phyloP scores from a whole-genome alignment of 306 rosid genomes.

The Luffa acutangula region DNA sequence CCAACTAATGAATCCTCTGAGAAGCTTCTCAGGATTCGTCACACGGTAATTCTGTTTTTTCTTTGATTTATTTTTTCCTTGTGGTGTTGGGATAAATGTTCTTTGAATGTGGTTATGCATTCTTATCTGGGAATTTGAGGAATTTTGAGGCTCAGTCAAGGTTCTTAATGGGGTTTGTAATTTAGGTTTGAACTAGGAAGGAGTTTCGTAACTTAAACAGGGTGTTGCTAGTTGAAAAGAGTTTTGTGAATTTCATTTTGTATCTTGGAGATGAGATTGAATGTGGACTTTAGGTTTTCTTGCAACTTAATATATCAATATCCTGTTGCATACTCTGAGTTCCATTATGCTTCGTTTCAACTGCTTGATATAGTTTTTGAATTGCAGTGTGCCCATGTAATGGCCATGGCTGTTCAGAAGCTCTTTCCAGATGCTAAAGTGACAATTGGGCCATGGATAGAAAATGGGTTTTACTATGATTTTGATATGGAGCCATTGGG shows the following conservation, averaged over 20 bases:
- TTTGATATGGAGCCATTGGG: constrained; percentile 79
- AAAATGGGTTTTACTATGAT: constrained; percentile 90
- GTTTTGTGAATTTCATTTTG: background rate
- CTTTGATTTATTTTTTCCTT: background rate
- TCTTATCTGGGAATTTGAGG: background rate
- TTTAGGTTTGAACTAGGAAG: background rate
- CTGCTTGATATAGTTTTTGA: background rate
- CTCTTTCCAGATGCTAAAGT: constrained; percentile 88
- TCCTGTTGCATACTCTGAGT: background rate
- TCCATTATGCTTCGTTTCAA: background rate
- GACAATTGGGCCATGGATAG: constrained; percentile 97
- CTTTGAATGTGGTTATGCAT: background rate
- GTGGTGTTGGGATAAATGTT: background rate
- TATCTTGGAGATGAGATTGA: background rate
- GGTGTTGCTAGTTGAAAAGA: constrained; percentile 7
- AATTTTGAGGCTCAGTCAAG: background rate
- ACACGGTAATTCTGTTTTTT: constrained; percentile 44
- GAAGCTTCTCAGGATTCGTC: constrained; percentile 79
- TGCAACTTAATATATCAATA: background rate
- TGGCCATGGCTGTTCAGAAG: constrained; percentile 99
- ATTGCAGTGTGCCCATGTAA: constrained; percentile 93
- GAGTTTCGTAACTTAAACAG: constrained; percentile 2
- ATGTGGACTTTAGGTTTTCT: background rate
- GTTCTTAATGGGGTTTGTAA: background rate
- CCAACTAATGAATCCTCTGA: constrained; percentile 79